phyloP scores from a whole-genome alignment of 164 flowering plant genomes.

The Houttuynia cordata region DNA sequence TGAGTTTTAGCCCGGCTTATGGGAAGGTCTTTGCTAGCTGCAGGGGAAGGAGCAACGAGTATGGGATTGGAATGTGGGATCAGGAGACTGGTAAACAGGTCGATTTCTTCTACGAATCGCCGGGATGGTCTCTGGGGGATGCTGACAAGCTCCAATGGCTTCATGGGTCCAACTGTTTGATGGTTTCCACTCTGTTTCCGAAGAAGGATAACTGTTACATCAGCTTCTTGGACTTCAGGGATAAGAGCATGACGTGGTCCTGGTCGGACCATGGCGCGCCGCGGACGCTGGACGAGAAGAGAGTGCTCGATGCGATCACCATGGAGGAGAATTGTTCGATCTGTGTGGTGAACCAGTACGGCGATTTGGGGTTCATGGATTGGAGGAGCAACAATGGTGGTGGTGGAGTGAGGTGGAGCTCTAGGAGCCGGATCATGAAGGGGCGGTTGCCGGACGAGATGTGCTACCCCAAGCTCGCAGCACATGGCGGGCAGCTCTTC shows the following conservation, averaged over 20 bases:
- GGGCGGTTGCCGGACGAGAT: conserved; percentile 64
- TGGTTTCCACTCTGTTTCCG: conserved; percentile 81
- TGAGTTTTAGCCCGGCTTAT: conserved; percentile 35
- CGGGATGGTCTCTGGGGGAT: conserved; percentile 79
- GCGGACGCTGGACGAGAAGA: conserved; percentile 37
- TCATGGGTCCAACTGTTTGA: conserved; percentile 41
- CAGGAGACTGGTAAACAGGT: conserved; percentile 62
- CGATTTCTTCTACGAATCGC: conserved; percentile 75
- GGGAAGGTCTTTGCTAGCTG: conserved; percentile 59
- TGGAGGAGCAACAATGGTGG: conserved; percentile 36
- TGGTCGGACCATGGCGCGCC: conserved; percentile 65
- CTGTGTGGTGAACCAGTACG: conserved; percentile 72
- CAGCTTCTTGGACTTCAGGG: conserved; percentile 63
- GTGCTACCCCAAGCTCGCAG: conserved; percentile 75
- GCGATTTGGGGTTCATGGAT: conserved; percentile 80
- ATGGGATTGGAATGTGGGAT: conserved; percentile 90
- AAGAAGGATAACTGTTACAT: conserved; percentile 80
- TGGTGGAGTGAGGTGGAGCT: conserved; percentile 65
- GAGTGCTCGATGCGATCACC: conserved; percentile 72
- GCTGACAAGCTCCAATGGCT: conserved; percentile 84
- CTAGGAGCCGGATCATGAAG: conserved; percentile 56
- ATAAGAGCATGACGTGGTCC: conserved; percentile 65
- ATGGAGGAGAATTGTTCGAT: conserved; percentile 60
- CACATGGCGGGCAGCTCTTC: conserved; percentile 63
- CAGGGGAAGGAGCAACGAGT: conserved; percentile 77